Conservation (phyloP, 2,329 filamentous ascomycete genomes). For the Pseudogymnoascus sp. region DNA sequence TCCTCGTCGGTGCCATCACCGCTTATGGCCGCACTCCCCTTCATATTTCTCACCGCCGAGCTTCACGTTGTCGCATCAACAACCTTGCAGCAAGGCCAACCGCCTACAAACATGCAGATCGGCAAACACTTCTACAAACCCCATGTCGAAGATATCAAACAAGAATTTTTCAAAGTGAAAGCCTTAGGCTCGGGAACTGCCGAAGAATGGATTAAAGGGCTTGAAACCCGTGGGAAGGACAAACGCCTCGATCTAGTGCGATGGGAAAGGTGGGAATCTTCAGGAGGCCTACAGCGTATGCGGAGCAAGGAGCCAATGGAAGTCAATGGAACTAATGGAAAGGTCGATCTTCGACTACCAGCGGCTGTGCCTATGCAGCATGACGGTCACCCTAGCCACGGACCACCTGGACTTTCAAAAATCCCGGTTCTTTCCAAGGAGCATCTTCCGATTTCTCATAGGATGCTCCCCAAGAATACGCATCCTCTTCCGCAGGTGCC, state of each 20-base stretch:
- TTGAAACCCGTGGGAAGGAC: slow-evolving; percentile 57
- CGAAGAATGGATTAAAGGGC: slow-evolving; percentile 75
- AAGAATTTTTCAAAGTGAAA: slow-evolving; percentile 58
- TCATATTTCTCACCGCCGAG: slow-evolving; percentile 57
- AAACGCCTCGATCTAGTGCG: slow-evolving; percentile 55
- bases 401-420: neutral
- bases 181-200: slow-evolving; percentile 60
- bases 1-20: slow-evolving; percentile 54
- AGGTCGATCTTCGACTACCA: slow-evolving; percentile 3
- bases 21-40: slow-evolving; percentile 63
- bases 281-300: slow-evolving; percentile 24
- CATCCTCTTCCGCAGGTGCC: slow-evolving; percentile 1
- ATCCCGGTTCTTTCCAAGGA: neutral
- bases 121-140: slow-evolving; percentile 60
- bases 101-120: slow-evolving; percentile 43
- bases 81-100: slow-evolving; percentile 47
- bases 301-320: slow-evolving; percentile 14
- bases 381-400: neutral
- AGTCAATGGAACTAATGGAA: neutral
- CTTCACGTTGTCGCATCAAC: slow-evolving; percentile 54
- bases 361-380: neutral
- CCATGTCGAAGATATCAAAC: slow-evolving; percentile 56
- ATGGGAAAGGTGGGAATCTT: slow-evolving; percentile 60
- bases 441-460: neutral
- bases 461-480: neutral